Base-by-base conservation (phyloP, 805 yeast genomes). In the Zygosaccharomyces bisporus region DNA sequence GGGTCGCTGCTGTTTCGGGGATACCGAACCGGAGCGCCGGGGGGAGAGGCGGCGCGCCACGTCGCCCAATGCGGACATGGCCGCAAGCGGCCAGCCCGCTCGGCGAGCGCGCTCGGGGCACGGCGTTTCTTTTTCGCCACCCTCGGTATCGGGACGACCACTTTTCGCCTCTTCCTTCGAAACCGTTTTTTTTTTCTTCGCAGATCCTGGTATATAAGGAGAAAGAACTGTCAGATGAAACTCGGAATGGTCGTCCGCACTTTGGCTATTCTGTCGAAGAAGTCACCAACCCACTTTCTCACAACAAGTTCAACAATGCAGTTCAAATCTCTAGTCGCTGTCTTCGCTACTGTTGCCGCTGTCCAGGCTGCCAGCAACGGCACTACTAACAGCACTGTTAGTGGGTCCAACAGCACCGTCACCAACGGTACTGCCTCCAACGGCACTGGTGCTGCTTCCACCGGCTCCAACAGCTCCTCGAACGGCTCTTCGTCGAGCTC, bases 321-420 rank as follows among this genome's bases (percentile, higher is more conserved):
- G 79, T 79, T 81, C 83, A 74, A 77, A 65, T 69, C 77, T 68
- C 72, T 82, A 66, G 69, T 80, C 68, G 73, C 80, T 68, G 78
- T 86, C 62, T 74, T 82, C 68, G 80, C 87, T 69, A 79, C 86
- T 55, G 79, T 73, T 57, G 72, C 86, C 56, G 82, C 80, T 60
- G 87, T 76, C 61, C 76, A 78, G 61, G 86, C 87, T 59, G 79
- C 79, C 53, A 72, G 71, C 74, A 69, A 83, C 46, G 72, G 71
- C 75, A 69, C 83, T 45, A 68, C 84, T 46, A 57, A 67, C 61
- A 63, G 73, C 46, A 63, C 77, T 47, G 65, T 55, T 57, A 58
- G 65, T 48, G 63, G 76, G 49, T 63, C 60, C 52, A 60, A 69
- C 51, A 71, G 73, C 57, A 64, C 39, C 16, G 45, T 62, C 54